Evolutionary conservation across 805 yeast species (phyloP).

Genomic region (Metschnikowia cerradonensis): DNA sequence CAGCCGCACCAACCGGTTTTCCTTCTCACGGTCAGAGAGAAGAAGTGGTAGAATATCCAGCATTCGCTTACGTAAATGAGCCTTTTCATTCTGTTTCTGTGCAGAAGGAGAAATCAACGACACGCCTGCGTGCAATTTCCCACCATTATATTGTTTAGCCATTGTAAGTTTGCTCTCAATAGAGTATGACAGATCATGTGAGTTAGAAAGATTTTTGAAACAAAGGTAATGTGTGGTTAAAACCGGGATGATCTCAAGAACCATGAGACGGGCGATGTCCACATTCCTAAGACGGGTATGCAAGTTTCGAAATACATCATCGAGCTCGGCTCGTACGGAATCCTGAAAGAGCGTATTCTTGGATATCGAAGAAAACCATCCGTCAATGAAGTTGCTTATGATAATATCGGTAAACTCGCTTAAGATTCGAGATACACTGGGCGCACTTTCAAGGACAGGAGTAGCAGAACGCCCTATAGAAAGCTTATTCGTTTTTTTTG

Average conservation of each 20-base stretch:
- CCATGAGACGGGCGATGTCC: conserved; percentile 56
- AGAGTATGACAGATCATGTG: conserved; percentile 21
- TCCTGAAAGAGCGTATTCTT: conserved; percentile 27
- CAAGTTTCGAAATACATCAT: conserved; percentile 38
- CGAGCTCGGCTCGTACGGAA: conserved; percentile 43
- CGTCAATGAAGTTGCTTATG: conserved; percentile 48
- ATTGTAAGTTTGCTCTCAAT: conserved; percentile 38
- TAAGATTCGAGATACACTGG: conserved; percentile 47
- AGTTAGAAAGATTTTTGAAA: conserved; percentile 29
- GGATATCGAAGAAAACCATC: conserved; percentile 54
- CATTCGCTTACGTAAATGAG: conserved; percentile 45
- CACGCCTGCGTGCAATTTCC: conserved; percentile 56
- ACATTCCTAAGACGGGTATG: conserved; percentile 38
- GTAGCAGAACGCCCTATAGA: background rate
- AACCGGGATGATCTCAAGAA: conserved; percentile 58
- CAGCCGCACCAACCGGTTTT: conserved; percentile 45
- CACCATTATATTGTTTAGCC: conserved; percentile 45
- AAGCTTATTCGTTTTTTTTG: background rate
- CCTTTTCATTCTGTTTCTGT: conserved; percentile 37
- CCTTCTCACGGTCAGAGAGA: conserved; percentile 43
- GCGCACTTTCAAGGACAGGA: background rate
- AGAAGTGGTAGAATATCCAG: conserved; percentile 45
- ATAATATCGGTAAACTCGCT: conserved; percentile 48
- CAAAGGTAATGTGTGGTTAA: conserved; percentile 59
- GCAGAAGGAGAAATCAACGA: conserved; percentile 32